These are phyloP conservation scores for Stephanodiscus triporus DNA, from an alignment of 108 stramenopile genomes.

Conservation along the genomic window DNA sequence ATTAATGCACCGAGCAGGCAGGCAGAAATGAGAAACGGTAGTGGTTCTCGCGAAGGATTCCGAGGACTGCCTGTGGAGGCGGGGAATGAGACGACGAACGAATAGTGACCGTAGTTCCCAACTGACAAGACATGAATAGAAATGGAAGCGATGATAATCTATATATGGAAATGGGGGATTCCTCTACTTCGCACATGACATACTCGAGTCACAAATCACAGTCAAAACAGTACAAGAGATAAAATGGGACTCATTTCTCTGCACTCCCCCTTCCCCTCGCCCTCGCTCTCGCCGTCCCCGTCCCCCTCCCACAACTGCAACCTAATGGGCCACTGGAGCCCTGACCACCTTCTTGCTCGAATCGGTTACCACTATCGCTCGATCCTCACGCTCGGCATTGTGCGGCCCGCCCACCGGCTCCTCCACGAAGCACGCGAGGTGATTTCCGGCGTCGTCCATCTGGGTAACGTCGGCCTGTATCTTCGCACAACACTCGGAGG, in stretches of 20 bases:
- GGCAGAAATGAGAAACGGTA: too few relatives aligned
- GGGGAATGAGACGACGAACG: too few relatives aligned
- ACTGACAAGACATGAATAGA: too few relatives aligned
- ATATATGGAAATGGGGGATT: too few relatives aligned
- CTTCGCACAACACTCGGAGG: slow-evolving; percentile 26
- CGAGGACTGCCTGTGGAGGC: too few relatives aligned
- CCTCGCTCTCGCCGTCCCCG: neutral
- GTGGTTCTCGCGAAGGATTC: too few relatives aligned
- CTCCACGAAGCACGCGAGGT: slow-evolving; percentile 36
- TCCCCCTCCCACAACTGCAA: neutral
- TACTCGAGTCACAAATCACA: too few relatives aligned
- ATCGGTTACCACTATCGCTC: slow-evolving; percentile 28
- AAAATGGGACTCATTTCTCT: too few relatives aligned
- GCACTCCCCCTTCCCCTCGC: neutral
- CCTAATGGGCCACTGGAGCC: slow-evolving; percentile 22
- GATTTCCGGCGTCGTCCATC: slow-evolving; percentile 32
- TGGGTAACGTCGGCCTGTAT: slow-evolving; percentile 21
- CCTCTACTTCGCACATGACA: too few relatives aligned
- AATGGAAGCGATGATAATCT: too few relatives aligned
- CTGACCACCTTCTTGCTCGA: slow-evolving; percentile 4
- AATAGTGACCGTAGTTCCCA: too few relatives aligned
- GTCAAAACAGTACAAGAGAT: too few relatives aligned
- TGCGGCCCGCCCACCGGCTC: slow-evolving; percentile 29
- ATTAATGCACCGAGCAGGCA: slow-evolving; percentile 27
- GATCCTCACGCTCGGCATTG: slow-evolving; percentile 30